These are phyloP conservation scores for Novymonas esmeraldas DNA, from an alignment of 208 protist species.

Conservation along the genomic window DNA sequence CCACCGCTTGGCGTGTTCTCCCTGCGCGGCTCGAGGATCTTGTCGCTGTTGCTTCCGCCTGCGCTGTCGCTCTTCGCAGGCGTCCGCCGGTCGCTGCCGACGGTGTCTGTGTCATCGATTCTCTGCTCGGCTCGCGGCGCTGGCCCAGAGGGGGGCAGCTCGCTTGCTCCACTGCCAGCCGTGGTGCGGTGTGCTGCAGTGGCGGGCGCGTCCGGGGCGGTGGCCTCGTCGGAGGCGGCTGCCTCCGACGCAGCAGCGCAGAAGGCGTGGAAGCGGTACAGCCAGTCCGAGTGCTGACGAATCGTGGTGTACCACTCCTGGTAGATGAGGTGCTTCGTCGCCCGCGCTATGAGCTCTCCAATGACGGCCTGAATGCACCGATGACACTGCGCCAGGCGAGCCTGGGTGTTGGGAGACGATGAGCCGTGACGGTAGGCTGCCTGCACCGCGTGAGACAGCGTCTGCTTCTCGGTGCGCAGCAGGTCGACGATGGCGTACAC, in stretches of 20 bases:
- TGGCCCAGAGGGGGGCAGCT: no score
- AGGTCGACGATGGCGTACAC: slow-evolving; percentile 51
- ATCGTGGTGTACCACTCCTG: slow-evolving; percentile 41
- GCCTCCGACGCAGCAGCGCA: slow-evolving; percentile 20
- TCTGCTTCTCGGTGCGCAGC: slow-evolving; percentile 44
- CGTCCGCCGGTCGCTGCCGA: no score
- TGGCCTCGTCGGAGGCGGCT: not conserved
- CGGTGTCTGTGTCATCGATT: no score
- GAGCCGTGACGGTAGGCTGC: slow-evolving; percentile 32
- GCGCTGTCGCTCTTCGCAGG: no score
- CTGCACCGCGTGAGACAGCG: slow-evolving; percentile 36
- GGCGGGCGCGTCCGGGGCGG: not conserved
- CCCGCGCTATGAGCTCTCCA: slow-evolving; percentile 47
- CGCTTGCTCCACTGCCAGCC: not conserved
- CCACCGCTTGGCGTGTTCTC: not conserved
- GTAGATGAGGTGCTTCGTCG: slow-evolving; percentile 40
- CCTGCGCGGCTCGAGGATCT: no score
- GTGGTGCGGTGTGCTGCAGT: not conserved
- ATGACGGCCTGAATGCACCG: slow-evolving; percentile 49
- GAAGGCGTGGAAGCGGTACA: slow-evolving; percentile 29
- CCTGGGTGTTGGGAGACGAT: slow-evolving; percentile 38
- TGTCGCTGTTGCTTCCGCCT: not conserved
- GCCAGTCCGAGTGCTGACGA: slow-evolving; percentile 33
- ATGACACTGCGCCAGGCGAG: slow-evolving; percentile 41
- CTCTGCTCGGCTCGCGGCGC: no score